A percentile compares a stretch with the other conserved stretches of the same genome.
These are phyloP conservation scores for Wickerhamiella australiensis DNA, from an alignment of 805 yeast species.

Conservation along the genomic window DNA sequence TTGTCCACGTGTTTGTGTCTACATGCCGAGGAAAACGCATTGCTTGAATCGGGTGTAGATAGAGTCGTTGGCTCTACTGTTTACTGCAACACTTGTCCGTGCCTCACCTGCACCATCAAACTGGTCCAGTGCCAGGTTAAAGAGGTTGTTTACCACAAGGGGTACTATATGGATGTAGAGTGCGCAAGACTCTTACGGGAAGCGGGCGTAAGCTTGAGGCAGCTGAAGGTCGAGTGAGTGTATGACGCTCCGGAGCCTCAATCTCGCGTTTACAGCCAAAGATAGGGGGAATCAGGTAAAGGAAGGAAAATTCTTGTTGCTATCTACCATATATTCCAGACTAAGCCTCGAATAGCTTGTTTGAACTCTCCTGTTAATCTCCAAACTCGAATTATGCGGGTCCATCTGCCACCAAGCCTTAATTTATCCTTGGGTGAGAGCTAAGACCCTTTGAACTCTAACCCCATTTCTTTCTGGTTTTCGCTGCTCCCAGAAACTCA, in stretches of 20 bases:
- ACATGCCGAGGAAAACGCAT: conserved; percentile 96
- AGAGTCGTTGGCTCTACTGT: conserved; percentile 54
- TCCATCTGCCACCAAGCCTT: no score
- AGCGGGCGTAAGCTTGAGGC: conserved; percentile 64
- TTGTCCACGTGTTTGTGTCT: conserved; percentile 80
- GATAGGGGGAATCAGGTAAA: no score
- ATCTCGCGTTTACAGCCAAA: neutral
- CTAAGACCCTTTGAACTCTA: no score
- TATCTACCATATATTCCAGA: no score
- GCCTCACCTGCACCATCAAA: conserved; percentile 89
- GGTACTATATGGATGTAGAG: conserved; percentile 82
- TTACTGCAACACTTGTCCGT: conserved; percentile 94
- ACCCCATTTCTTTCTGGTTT: no score
- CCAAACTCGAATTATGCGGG: no score
- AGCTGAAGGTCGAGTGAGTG: conserved; percentile 35
- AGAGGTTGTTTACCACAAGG: conserved; percentile 87
- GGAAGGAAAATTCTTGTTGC: no score
- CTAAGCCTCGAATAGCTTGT: no score
- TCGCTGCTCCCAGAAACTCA: no score
- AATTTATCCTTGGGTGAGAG: no score
- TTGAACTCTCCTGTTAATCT: no score
- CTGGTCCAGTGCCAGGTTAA: conserved; percentile 84
- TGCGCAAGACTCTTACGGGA: conserved; percentile 58
- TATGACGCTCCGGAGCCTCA: no score
- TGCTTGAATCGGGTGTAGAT: conserved; percentile 87